phyloP scores from a whole-genome alignment of 306 rosid genomes.

The Canavalia ensiformis region DNA sequence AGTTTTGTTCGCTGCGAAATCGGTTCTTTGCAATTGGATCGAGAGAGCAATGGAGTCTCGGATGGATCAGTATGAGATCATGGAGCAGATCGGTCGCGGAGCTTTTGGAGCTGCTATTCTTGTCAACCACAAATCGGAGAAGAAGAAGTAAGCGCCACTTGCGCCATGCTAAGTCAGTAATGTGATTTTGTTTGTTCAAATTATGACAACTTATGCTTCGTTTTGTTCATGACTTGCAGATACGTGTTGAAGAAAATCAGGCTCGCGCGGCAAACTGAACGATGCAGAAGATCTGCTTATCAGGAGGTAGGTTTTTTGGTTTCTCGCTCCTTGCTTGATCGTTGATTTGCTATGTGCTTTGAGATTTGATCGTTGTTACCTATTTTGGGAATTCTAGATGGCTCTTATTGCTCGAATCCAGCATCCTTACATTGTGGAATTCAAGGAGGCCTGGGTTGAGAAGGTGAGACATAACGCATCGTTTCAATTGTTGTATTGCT shows the following conservation, averaged over 20 bases:
- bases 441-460: conserved; percentile 99
- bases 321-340: neutral
- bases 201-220: conserved; percentile 36
- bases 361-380: neutral
- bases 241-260: conserved; percentile 99
- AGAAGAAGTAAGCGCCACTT: conserved; percentile 65
- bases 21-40: conserved; percentile 39
- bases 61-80: conserved; percentile 99
- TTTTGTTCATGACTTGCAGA: conserved; percentile 60
- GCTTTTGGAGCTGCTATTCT: conserved; percentile 99
- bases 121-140: conserved; percentile 90
- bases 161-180: no score
- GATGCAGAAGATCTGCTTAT: conserved; percentile 99
- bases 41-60: conserved; percentile 75
- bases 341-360: conserved; percentile 35
- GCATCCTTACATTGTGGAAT: conserved; percentile 93
- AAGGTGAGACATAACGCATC: conserved; percentile 65
- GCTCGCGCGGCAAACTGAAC: conserved; percentile 95
- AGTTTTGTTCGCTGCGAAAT: conserved; percentile 4
- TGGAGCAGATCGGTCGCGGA: conserved; percentile 99
- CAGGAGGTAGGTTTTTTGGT: conserved; percentile 74
- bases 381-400: conserved; percentile 68
- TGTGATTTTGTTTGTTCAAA: neutral
- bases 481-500: conserved; percentile 14
- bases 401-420: conserved; percentile 97